A percentile compares a stretch with the other conserved stretches of the same genome.
Conservation (phyloP, 2,329 filamentous ascomycete genomes). For the Thelonectria blattea region DNA sequence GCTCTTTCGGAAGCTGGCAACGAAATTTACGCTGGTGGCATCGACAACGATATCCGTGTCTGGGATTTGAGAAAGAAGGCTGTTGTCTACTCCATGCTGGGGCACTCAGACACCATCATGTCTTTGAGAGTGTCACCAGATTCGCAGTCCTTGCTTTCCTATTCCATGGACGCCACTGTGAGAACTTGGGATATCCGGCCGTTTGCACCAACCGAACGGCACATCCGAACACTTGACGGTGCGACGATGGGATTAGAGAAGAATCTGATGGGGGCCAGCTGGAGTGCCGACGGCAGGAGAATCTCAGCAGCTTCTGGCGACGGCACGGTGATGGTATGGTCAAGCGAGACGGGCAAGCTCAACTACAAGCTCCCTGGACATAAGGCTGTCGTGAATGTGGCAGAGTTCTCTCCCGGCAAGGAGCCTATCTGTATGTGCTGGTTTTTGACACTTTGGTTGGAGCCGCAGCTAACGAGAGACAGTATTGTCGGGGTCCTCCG, state of each 20-base stretch:
- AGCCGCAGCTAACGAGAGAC: conserved; percentile 45
- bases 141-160: conserved; percentile 86
- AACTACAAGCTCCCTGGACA: conserved; percentile 95
- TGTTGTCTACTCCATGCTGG: conserved; percentile 84
- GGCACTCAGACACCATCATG: conserved; percentile 91
- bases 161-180: conserved; percentile 92
- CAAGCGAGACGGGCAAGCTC: conserved; percentile 84
- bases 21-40: conserved; percentile 91
- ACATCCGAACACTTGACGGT: conserved; percentile 90
- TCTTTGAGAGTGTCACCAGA: conserved; percentile 92
- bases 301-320: conserved; percentile 91
- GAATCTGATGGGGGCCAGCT: conserved; percentile 88
- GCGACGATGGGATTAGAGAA: conserved; percentile 86
- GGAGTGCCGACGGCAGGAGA: conserved; percentile 84
- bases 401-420: conserved; percentile 83
- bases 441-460: background rate
- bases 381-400: conserved; percentile 93
- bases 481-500: conserved; percentile 92
- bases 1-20: conserved; percentile 93
- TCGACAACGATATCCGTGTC: conserved; percentile 96
- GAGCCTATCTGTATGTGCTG: conserved; percentile 81
- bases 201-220: conserved; percentile 86
- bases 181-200: conserved; percentile 96
- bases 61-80: conserved; percentile 96
- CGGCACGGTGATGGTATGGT: conserved; percentile 91